A percentile compares a stretch with the other conserved stretches of the same genome.
Conservation (phyloP, 2,329 filamentous ascomycete genomes). For the Aspergillus uvarum region DNA sequence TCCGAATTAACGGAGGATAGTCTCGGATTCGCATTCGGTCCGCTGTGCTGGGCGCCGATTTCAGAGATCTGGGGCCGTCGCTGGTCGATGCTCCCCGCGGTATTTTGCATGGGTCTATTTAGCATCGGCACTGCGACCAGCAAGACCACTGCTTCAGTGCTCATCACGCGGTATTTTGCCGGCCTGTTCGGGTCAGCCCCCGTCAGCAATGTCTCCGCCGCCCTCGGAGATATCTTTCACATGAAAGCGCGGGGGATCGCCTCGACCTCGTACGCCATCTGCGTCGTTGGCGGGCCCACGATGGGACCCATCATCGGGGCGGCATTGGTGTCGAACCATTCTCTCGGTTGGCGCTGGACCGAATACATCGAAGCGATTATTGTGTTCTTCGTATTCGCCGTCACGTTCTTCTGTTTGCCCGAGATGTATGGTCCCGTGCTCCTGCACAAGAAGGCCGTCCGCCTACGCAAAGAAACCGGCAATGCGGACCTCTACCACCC, state of each 20-base stretch:
- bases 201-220: conserved; percentile 45
- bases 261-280: conserved; percentile 41
- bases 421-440: conserved; percentile 45
- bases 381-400: conserved; percentile 27
- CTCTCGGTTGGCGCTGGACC: conserved; percentile 30
- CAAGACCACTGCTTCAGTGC: conserved; percentile 36
- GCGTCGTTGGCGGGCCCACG: conserved; percentile 43
- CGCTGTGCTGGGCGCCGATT: conserved; percentile 43
- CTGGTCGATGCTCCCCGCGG: conserved; percentile 45
- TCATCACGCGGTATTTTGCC: conserved; percentile 47
- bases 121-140: conserved; percentile 48
- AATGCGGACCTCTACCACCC: conserved; percentile 46
- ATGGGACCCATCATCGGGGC: conserved; percentile 46
- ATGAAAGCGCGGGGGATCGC: conserved; percentile 40
- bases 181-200: conserved; percentile 48
- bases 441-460: conserved; percentile 40
- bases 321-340: conserved; percentile 32
- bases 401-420: conserved; percentile 34
- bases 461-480: conserved; percentile 41
- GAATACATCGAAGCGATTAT: conserved; percentile 47
- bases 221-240: conserved; percentile 46
- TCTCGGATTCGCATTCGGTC: conserved; percentile 42
- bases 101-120: conserved; percentile 47
- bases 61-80: conserved; percentile 49
- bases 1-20: not conserved